phyloP scores from a whole-genome alignment of 257 asterid genomes.

The Haberlea rhodopensis region DNA sequence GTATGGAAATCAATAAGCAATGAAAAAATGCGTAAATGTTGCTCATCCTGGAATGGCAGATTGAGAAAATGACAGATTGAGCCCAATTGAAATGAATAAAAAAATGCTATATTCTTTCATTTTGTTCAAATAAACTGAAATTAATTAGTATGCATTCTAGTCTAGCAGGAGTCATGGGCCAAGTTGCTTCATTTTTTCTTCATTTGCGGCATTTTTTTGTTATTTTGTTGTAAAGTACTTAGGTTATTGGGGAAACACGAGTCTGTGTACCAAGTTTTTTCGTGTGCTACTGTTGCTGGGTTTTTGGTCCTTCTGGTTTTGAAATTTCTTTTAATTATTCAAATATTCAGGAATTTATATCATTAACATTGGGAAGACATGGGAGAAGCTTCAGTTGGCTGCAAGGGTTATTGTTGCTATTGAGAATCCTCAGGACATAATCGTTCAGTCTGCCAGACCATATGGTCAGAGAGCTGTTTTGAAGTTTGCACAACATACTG shows the following conservation, averaged over 20 bases:
- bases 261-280: background rate
- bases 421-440: slow-evolving; percentile 44
- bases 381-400: slow-evolving; percentile 43
- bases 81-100: background rate
- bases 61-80: background rate
- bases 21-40: background rate
- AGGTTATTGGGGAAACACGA: background rate
- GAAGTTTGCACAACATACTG: slow-evolving; percentile 45
- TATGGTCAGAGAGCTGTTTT: slow-evolving; percentile 47
- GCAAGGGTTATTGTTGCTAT: slow-evolving; percentile 45
- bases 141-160: background rate
- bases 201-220: background rate
- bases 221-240: too few relatives aligned
- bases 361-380: slow-evolving; percentile 37
- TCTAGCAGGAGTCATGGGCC: background rate
- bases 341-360: slow-evolving; percentile 34
- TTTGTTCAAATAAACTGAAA: background rate
- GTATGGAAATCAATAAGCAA: background rate
- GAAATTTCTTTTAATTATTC: background rate
- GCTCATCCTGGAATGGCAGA: too few relatives aligned
- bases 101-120: background rate
- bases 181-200: too few relatives aligned
- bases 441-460: slow-evolving; percentile 46
- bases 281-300: background rate
- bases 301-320: background rate